These are phyloP conservation scores for Cutaneotrichosporon sp. DNA, from an alignment of 1,284 basidiomycete genomes.

Conservation along the genomic window DNA sequence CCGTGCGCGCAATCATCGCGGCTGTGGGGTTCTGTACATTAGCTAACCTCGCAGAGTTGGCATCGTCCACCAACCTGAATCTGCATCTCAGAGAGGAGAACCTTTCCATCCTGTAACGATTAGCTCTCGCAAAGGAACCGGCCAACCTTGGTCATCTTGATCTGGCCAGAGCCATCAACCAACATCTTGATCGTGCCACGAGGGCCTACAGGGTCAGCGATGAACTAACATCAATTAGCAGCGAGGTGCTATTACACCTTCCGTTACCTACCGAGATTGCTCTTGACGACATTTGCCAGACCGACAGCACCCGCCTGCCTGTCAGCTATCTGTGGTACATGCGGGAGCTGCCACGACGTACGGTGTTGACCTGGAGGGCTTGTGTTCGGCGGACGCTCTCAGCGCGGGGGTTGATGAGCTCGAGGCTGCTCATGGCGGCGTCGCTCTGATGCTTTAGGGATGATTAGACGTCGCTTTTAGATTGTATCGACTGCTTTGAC, in stretches of 20 bases:
- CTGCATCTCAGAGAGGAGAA: constrained; percentile 98
- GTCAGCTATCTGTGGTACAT: background rate
- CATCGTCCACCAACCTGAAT: constrained; percentile 60
- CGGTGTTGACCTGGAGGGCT: constrained; percentile 76
- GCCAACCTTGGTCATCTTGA: constrained; percentile 93
- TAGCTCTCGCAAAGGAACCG: background rate
- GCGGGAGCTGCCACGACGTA: constrained; percentile 23
- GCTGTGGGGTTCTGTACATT: constrained; percentile 79
- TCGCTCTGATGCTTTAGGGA: background rate
- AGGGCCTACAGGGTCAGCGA: constrained; percentile 59
- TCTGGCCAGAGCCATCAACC: constrained; percentile 97
- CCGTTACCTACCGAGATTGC: constrained; percentile 74
- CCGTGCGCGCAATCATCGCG: constrained; percentile 97
- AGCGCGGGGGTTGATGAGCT: constrained; percentile 91
- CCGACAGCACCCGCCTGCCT: constrained; percentile 75
- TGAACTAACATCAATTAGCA: background rate
- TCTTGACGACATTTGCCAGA: constrained; percentile 93
- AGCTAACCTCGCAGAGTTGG: background rate
- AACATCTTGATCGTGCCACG: constrained; percentile 98
- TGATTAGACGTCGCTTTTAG: background rate
- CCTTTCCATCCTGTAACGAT: constrained; percentile 74
- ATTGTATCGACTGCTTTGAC: background rate
- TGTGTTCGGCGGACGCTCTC: constrained; percentile 90
- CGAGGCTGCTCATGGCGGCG: constrained; percentile 55
- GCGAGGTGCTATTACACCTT: no score